Conservation (phyloP, 257 asterid species). For the Echites panduratus region DNA sequence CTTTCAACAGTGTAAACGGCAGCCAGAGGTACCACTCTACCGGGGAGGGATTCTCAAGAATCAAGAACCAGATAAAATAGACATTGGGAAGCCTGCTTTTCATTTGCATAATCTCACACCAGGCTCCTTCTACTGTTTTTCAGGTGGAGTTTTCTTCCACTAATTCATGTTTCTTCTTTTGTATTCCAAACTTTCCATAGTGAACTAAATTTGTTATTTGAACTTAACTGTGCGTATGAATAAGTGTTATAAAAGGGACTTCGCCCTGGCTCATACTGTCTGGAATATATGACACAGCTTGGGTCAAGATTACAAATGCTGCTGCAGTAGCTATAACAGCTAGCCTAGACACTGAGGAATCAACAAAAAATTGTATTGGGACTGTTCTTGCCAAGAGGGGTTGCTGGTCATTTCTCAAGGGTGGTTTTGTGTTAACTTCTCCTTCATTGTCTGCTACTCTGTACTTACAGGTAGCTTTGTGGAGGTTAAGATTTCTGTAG, state of each 20-base stretch:
- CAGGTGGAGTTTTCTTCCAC: conserved; percentile 53
- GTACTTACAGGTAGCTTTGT: conserved; percentile 32
- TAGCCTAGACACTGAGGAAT: conserved; percentile 34
- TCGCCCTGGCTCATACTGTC: neutral
- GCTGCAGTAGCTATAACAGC: conserved; percentile 40
- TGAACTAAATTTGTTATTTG: neutral
- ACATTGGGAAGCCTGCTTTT: conserved; percentile 23
- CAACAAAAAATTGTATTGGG: conserved; percentile 45
- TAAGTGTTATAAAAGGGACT: neutral
- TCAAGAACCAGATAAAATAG: conserved; percentile 21
- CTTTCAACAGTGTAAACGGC: conserved; percentile 43
- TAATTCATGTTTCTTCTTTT: too few relatives aligned
- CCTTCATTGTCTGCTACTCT: conserved; percentile 42
- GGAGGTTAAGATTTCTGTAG: neutral
- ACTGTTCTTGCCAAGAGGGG: conserved; percentile 55
- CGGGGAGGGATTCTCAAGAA: conserved; percentile 57
- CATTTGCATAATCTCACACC: conserved; percentile 33
- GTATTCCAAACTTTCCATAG: neutral
- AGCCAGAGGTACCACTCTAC: conserved; percentile 58
- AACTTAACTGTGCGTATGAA: neutral
- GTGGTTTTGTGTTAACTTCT: conserved; percentile 53
- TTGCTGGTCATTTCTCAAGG: conserved; percentile 84
- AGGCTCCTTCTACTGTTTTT: conserved; percentile 48
- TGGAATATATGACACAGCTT: conserved; percentile 25
- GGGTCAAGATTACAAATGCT: conserved; percentile 48